Evolutionary conservation across 805 yeast species (phyloP).

Genomic region (Wickerhamiella azymoides): DNA sequence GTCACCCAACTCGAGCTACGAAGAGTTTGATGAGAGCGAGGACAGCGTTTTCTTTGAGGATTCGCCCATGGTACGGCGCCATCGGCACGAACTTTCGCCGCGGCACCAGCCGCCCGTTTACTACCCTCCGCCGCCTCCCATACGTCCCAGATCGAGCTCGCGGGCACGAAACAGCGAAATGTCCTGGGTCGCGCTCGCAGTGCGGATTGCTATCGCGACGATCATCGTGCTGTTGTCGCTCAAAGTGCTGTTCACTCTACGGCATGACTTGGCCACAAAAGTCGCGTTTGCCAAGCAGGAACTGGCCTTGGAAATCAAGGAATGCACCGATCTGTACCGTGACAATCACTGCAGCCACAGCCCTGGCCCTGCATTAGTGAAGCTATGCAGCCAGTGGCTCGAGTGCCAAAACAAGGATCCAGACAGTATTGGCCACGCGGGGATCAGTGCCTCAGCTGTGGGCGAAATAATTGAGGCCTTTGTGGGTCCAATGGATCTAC

Average conservation of each 20-base stretch:
- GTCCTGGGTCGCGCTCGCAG: background rate
- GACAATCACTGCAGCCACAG: conserved; percentile 1
- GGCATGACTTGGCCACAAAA: background rate
- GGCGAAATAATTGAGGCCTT: conserved; percentile 75
- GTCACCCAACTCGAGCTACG: background rate
- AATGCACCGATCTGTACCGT: conserved; percentile 1
- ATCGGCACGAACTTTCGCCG: background rate
- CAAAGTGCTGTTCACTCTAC: background rate
- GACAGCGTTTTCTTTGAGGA: background rate
- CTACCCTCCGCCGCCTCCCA: background rate
- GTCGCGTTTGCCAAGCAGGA: background rate
- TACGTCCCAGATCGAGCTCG: background rate
- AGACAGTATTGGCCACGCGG: conserved; percentile 47
- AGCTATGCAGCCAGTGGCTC: conserved; percentile 58
- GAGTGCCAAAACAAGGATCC: conserved; percentile 77
- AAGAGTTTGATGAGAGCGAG: background rate
- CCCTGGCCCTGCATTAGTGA: conserved; percentile 52
- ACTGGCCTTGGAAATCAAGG: background rate
- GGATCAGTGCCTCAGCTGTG: conserved; percentile 64
- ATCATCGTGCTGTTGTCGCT: background rate
- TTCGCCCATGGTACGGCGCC: background rate
- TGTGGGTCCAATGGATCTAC: conserved; percentile 45
- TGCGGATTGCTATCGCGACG: background rate
- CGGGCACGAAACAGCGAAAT: background rate
- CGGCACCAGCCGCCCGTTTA: background rate